phyloP scores from a whole-genome alignment of 129 eudicot species.

The Pseudognaphalium luteoalbum region DNA sequence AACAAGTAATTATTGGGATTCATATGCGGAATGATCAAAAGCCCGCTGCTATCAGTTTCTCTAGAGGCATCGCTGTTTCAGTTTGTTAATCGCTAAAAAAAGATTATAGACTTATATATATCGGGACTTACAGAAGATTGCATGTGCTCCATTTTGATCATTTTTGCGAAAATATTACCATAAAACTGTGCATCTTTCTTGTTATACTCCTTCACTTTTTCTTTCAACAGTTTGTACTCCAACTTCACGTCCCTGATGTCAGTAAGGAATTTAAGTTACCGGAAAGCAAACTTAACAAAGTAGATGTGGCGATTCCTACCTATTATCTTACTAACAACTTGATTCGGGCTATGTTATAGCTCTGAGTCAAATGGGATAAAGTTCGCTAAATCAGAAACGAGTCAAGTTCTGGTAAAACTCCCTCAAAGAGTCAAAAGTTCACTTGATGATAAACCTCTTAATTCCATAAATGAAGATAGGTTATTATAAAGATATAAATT shows the following conservation, averaged over 20 bases:
- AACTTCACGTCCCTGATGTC: constrained; percentile 50
- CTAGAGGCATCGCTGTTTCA: not conserved
- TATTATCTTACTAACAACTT: not conserved
- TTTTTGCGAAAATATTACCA: constrained; percentile 38
- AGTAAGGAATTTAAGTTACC: not conserved
- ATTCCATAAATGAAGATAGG: not conserved
- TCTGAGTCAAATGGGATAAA: not conserved
- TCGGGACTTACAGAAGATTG: constrained; percentile 39
- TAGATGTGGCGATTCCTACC: not conserved
- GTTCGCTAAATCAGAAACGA: not conserved
- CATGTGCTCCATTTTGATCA: constrained; percentile 42
- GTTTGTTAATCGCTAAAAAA: not conserved
- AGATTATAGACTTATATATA: not conserved
- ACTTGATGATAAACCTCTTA: not conserved
- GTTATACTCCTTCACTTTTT: constrained; percentile 47
- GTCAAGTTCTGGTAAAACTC: not conserved
- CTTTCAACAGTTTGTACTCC: constrained; percentile 46
- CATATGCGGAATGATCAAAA: not conserved
- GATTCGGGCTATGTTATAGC: not conserved
- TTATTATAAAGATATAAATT: too few relatives aligned
- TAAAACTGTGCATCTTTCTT: constrained; percentile 39
- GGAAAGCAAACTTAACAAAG: constrained; percentile 9
- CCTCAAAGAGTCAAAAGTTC: not conserved
- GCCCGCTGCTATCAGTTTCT: not conserved
- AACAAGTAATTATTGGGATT: constrained; percentile 7